Evolutionary conservation across 2,329 filamentous ascomycete genomes (phyloP), one percentile per base, ranked within the genome.

Genomic region (Cercospora janseana): DNA sequence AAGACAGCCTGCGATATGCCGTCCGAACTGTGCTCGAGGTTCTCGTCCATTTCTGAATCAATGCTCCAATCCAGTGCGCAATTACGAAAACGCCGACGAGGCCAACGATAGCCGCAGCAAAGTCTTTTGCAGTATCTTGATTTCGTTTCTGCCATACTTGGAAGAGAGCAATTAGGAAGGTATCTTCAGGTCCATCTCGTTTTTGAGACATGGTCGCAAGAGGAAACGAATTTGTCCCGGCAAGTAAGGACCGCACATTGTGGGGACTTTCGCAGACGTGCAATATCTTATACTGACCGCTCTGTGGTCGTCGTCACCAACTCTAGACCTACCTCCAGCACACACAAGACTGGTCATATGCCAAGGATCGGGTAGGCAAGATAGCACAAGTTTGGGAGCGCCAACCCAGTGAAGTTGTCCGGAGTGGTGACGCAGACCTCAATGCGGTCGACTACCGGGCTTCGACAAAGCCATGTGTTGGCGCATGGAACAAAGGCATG

Each of bases 111-210:
- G 52, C 54, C 13, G 41, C 26, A 6, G 28, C 60, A 32, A 53
- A 62, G 46, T 55, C 58, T 12, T 35, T 46, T 20, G 57, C 55
- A 6, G 55, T 57, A n/a, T 28, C 35, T 23, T 57, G 46, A 29
- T 59, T 45, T 28, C 52, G 47, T 26, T 34, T 46, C 16, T 52
- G 44, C 55, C 57, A 58, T 41, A 44, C 35, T 13, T 50, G 45
- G 28, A 53, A 58, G 34, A 58, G 52, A 12, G 21, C 37, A 9
- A 42, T 34, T 26, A 52, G 29, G 35, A 41, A 40, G 8, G 47
- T 23, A 29, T 52, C 57, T 31, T 35, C 47, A 26, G 41, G 31
- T 24, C 43, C 28, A 34, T 32, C 16, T 12, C 35, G 37, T 45
- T 44, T 29, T 29, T 45, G 38, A 41, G 53, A 52, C 56, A 58